phyloP scores from a whole-genome alignment of 2,329 filamentous ascomycete genomes.

The Chaetomiaceae sp. region DNA sequence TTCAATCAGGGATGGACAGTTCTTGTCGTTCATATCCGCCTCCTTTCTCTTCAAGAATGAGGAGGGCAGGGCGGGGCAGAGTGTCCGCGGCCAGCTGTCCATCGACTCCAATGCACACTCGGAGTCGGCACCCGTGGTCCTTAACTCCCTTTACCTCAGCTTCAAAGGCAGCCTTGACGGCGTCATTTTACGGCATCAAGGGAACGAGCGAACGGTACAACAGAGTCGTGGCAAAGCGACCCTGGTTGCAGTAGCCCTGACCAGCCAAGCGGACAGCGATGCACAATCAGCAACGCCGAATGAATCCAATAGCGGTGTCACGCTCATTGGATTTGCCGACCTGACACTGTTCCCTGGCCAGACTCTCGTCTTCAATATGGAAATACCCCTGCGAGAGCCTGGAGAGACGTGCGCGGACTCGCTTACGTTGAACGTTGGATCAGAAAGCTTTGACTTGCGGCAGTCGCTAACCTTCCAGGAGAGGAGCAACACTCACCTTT shows the following conservation, averaged over 20 bases:
- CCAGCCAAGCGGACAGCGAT: slow-evolving; percentile 20
- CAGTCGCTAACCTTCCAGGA: slow-evolving; percentile 55
- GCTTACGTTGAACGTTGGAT: slow-evolving; percentile 59
- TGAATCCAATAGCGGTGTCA: slow-evolving; percentile 21
- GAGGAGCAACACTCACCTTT: slow-evolving; percentile 41
- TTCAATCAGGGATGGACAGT: slow-evolving; percentile 44
- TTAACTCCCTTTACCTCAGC: slow-evolving; percentile 49
- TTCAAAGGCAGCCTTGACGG: slow-evolving; percentile 57
- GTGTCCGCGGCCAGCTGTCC: slow-evolving; percentile 52
- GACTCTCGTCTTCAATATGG: slow-evolving; percentile 66
- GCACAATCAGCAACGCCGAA: slow-evolving; percentile 27
- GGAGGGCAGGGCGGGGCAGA: slow-evolving; percentile 59
- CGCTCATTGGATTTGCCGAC: slow-evolving; percentile 49
- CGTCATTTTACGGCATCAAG: slow-evolving; percentile 47
- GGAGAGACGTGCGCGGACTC: slow-evolving; percentile 67
- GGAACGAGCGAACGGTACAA: slow-evolving; percentile 11
- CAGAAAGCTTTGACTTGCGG: slow-evolving; percentile 61
- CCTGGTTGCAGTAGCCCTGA: slow-evolving; percentile 30
- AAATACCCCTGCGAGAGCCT: slow-evolving; percentile 71
- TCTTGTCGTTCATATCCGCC: slow-evolving; percentile 31
- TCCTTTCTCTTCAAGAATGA: slow-evolving; percentile 54
- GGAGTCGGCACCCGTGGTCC: slow-evolving; percentile 47
- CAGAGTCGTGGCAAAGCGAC: slow-evolving; percentile 24
- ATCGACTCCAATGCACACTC: slow-evolving; percentile 54
- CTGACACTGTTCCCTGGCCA: slow-evolving; percentile 64